A percentile compares a stretch with the other conserved stretches of the same genome.
phyloP scores from a whole-genome alignment of 2,329 filamentous ascomycete genomes.

The Cytospora piceicola region DNA sequence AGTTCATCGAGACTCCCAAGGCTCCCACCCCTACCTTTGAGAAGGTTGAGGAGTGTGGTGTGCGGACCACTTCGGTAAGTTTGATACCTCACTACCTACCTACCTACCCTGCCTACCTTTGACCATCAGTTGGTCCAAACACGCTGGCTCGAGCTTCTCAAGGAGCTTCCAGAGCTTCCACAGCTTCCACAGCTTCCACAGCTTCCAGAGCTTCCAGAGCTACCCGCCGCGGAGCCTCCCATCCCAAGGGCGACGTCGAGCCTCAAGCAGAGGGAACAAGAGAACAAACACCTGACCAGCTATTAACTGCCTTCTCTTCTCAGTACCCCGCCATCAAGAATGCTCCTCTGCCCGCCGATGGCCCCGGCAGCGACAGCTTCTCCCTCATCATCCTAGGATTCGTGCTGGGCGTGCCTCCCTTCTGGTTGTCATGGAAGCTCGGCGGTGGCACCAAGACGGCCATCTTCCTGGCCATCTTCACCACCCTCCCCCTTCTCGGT shows the following conservation, averaged over 20 bases:
- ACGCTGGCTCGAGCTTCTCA: too few relatives aligned
- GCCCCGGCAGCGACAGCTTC: constrained; percentile 81
- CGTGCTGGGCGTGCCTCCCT: constrained; percentile 71
- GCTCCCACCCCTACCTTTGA: constrained; percentile 53
- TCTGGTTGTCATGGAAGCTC: constrained; percentile 80
- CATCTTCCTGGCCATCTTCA: constrained; percentile 82
- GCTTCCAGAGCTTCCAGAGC: neutral
- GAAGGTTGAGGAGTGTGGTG: constrained; percentile 58
- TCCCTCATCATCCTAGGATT: constrained; percentile 78
- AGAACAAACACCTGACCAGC: constrained; percentile 13
- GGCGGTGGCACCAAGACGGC: constrained; percentile 85
- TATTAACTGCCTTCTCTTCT: neutral
- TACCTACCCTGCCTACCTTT: too few relatives aligned
- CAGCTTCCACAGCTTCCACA: too few relatives aligned
- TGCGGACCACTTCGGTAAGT: constrained; percentile 58
- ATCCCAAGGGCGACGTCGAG: neutral
- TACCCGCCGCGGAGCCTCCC: constrained; percentile 4
- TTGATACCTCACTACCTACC: too few relatives aligned
- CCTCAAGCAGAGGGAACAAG: neutral
- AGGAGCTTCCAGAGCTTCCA: too few relatives aligned
- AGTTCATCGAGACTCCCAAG: constrained; percentile 65
- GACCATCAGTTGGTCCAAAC: too few relatives aligned
- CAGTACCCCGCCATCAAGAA: constrained; percentile 92
- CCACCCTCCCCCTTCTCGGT: constrained; percentile 77
- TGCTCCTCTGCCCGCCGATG: constrained; percentile 89